Conservation (phyloP, 2,329 filamentous ascomycete species). For the Epichloe aotearoae region DNA sequence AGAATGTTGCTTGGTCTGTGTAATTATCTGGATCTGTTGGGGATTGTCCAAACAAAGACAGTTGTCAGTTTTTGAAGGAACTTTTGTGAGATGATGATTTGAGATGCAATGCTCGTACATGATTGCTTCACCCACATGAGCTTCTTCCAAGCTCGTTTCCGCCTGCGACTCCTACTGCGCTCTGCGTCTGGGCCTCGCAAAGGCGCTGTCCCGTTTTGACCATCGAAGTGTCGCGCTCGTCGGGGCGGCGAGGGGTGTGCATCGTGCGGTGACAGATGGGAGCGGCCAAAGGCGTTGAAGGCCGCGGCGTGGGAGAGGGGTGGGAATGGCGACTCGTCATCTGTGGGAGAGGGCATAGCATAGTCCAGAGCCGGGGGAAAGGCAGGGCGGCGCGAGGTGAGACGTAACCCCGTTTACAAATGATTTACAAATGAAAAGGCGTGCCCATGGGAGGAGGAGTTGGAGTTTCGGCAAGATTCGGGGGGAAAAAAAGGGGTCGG, state of each 20-base stretch:
- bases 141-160: slow-evolving; percentile 81
- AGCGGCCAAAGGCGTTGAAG: slow-evolving; percentile 37
- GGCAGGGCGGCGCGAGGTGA: background rate
- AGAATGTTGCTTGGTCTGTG: slow-evolving; percentile 90
- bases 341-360: slow-evolving; percentile 25
- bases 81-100: background rate
- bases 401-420: background rate
- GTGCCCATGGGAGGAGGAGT: background rate
- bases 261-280: slow-evolving; percentile 71
- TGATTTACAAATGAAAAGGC: background rate
- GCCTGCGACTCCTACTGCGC: slow-evolving; percentile 51
- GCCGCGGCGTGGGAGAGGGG: slow-evolving; percentile 17
- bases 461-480: background rate
- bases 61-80: background rate
- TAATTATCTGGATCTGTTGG: slow-evolving; percentile 86
- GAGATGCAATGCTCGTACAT: slow-evolving; percentile 38
- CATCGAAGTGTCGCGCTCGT: slow-evolving; percentile 19
- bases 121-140: slow-evolving; percentile 95
- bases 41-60: background rate
- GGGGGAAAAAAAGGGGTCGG: too few species aligned
- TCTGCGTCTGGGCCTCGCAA: slow-evolving; percentile 36
- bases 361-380: slow-evolving; percentile 4
- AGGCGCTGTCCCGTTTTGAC: slow-evolving; percentile 22
- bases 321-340: slow-evolving; percentile 25
- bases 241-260: slow-evolving; percentile 59